These are phyloP conservation scores for Pseudocercospora macadamiae DNA, from an alignment of 2,329 filamentous ascomycete genomes.

Conservation along the genomic window DNA sequence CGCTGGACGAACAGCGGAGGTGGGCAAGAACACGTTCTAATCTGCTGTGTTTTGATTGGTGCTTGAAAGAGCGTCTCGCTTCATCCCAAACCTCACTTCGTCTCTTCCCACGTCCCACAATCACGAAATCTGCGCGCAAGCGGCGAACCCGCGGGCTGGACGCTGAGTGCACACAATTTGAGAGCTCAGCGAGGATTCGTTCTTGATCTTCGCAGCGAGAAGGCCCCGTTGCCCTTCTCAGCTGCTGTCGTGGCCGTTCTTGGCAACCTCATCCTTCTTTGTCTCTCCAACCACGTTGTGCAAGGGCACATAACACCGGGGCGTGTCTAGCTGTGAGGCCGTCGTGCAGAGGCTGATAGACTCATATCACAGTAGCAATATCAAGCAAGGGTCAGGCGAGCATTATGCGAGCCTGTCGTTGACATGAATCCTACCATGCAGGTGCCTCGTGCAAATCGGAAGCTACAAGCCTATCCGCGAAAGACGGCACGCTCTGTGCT, in stretches of 20 bases:
- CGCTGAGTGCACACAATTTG: neutral
- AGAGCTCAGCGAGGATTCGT: neutral
- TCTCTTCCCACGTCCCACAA: neutral
- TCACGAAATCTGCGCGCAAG: constrained; percentile 1
- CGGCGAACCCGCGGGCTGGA: neutral
- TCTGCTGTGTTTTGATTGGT: neutral
- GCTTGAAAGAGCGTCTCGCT: neutral
- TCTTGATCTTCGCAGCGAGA: neutral
- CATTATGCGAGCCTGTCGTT: neutral
- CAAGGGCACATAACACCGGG: neutral
- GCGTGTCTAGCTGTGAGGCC: neutral
- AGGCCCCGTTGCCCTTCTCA: neutral
- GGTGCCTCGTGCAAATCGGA: neutral
- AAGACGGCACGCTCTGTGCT: neutral
- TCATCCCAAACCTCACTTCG: constrained; percentile 2
- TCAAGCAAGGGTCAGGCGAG: neutral
- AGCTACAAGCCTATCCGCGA: constrained; percentile 2
- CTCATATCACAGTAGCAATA: neutral
- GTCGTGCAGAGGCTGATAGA: neutral
- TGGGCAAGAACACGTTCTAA: neutral
- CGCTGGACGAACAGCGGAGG: neutral
- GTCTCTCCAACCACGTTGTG: neutral
- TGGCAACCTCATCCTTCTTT: neutral
- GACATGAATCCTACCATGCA: neutral
- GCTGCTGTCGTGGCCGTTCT: neutral